Base-by-base conservation (phyloP, 1,284 basidiomycete species). In the Neonothopanus nambi region DNA sequence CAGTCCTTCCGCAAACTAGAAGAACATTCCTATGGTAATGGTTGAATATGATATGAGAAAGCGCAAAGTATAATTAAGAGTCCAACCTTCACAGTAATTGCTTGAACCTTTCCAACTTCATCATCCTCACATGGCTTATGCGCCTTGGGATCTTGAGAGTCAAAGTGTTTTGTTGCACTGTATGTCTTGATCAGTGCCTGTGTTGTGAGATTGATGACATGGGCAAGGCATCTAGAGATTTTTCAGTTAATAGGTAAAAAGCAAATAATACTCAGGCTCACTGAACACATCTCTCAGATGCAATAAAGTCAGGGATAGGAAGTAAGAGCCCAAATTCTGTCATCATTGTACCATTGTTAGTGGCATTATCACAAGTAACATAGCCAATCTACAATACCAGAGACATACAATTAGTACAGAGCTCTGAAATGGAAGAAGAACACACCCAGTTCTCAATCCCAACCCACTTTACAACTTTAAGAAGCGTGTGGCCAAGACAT, bases 151-250 rank as follows among this genome's bases (percentile, higher is more conserved):
- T 60, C 49, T 3, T 59, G 23, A 3, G 65, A 63, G 45, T 64
- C 54, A 49, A 59, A 72, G 49, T 71, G 63, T 23, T 66, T 60
- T 1, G 70, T 45, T 49, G 64, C 66, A 46, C 65, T 70, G 42
- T 69, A 53, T 3, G 61, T 59, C 0, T 56, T 59, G 12, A 75
- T 63, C 2, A 75, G 41, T 0, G 61, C 65, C 51, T 75, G 73
- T 0, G 64, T 69, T 5, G 65, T 67, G 0, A 74, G 67, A 44
- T 75, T 74, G 50, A 74, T 68, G 26, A 73, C 59, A 55, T 75
- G 72, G 0, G 69, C 70, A 18, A 72, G 64, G 55, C 72, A 74
- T 4, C 72, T 73, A 21, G 5, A 23, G 17, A 44, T 15, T n/a
- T 15, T 9, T 5, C 17, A 12, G 11, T 6, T 7, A 24, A 11